These are phyloP conservation scores for Phytophthora lateralis DNA, from an alignment of 352 stramenopile genomes.

Conservation along the genomic window DNA sequence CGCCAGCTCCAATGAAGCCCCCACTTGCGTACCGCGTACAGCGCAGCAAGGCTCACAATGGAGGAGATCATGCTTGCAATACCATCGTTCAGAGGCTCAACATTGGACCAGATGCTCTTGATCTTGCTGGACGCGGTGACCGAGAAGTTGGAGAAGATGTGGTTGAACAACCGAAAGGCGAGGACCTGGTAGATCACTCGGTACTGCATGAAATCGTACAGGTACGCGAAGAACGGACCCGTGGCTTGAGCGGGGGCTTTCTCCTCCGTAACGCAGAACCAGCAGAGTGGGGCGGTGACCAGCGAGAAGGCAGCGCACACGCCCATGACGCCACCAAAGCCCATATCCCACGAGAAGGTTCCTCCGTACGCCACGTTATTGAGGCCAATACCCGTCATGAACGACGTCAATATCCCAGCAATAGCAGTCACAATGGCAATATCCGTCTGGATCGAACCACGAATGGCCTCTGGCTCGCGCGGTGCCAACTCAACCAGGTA, in stretches of 20 bases:
- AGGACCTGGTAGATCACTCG: constrained; percentile 44
- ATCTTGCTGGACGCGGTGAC: constrained; percentile 34
- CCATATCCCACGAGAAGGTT: constrained; percentile 45
- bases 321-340: constrained; percentile 47
- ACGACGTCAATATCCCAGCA: constrained; percentile 34
- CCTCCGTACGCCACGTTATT: constrained; percentile 50
- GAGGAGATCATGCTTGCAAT: constrained; percentile 33
- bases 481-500: constrained; percentile 57
- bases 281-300: constrained; percentile 35
- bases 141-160: constrained; percentile 40
- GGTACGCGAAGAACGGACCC: constrained; percentile 17
- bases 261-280: constrained; percentile 48
- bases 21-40: constrained; percentile 44
- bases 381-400: constrained; percentile 51
- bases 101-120: constrained; percentile 38
- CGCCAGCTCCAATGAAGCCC: constrained; percentile 63
- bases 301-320: constrained; percentile 36
- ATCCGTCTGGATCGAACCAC: constrained; percentile 46
- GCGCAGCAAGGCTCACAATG: constrained; percentile 34
- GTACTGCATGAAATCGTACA: constrained; percentile 48
- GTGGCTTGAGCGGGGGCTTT: constrained; percentile 18
- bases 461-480: constrained; percentile 44
- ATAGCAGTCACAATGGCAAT: constrained; percentile 31
- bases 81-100: constrained; percentile 35
- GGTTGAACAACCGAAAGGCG: constrained; percentile 41